Evolutionary conservation across 2,329 filamentous ascomycete genomes (phyloP).

Genomic region (Nemania sp.): DNA sequence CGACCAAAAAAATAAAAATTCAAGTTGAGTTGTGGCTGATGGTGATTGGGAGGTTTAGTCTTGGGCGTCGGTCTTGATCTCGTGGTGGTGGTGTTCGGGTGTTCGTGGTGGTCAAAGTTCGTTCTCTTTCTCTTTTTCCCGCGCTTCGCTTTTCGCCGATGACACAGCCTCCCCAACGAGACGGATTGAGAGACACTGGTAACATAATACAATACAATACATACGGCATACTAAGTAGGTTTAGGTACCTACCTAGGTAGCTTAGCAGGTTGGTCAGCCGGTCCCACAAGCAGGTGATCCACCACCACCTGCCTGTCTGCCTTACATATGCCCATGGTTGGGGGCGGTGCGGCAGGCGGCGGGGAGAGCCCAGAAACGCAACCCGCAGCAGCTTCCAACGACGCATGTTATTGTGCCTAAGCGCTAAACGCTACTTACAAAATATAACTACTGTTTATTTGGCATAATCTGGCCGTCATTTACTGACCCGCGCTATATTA

Average conservation of each 20-base stretch:
- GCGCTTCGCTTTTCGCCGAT: constrained; percentile 30
- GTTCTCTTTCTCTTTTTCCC: neutral
- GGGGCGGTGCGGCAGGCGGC: neutral
- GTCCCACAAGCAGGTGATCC: constrained; percentile 30
- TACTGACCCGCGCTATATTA: neutral
- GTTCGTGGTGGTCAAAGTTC: constrained; percentile 6
- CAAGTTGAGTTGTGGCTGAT: neutral
- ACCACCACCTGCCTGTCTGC: constrained; percentile 25
- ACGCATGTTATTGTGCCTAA: neutral
- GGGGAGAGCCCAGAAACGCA: neutral
- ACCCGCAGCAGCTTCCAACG: neutral
- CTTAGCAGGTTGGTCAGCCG: constrained; percentile 27
- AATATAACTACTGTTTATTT: neutral
- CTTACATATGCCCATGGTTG: constrained; percentile 6
- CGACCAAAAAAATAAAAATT: neutral
- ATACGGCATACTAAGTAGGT: no score
- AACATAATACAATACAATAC: no score
- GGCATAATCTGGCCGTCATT: neutral
- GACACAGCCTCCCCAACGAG: constrained; percentile 29
- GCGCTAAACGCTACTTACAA: neutral
- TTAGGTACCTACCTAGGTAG: no score
- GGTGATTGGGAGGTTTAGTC: neutral
- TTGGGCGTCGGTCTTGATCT: neutral
- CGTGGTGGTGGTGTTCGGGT: no score
- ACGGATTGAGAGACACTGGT: constrained; percentile 6